Percentiles rank a stretch among this genome's conserved stretches.
phyloP scores from a whole-genome alignment of 495 filamentous ascomycete species.

The Cenococcum geophilum region DNA sequence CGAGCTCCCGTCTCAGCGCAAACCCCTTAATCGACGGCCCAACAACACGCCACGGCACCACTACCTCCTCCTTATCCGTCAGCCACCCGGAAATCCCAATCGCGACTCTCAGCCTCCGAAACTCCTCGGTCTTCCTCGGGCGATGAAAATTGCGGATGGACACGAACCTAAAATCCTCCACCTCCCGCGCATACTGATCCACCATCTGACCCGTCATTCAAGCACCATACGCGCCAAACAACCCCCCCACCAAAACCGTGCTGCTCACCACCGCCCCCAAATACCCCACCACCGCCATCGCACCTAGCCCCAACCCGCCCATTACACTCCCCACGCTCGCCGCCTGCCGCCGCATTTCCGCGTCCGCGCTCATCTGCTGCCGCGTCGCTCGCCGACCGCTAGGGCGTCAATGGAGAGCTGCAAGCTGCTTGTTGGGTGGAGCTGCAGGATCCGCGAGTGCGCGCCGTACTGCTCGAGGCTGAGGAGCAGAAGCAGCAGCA shows the following conservation, averaged over 20 bases:
- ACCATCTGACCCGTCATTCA: conserved; percentile 81
- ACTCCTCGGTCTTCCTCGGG: conserved; percentile 41
- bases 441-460: conserved; percentile 38
- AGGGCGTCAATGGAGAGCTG: conserved; percentile 31
- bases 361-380: conserved; percentile 59
- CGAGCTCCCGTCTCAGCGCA: conserved; percentile 76
- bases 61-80: conserved; percentile 61
- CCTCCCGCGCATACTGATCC: conserved; percentile 78
- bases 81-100: conserved; percentile 82
- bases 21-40: conserved; percentile 69
- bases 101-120: conserved; percentile 70
- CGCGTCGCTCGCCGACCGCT: conserved; percentile 46
- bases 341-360: conserved; percentile 57
- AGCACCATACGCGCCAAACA: conserved; percentile 87
- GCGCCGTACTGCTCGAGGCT: conserved; percentile 40
- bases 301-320: conserved; percentile 74
- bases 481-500: conserved; percentile 38
- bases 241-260: conserved; percentile 65
- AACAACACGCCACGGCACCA: conserved; percentile 69
- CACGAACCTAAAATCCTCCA: conserved; percentile 84
- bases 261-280: conserved; percentile 74
- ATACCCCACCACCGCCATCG: conserved; percentile 68
- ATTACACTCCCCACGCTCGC: conserved; percentile 74
- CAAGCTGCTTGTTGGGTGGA: conserved; percentile 36
- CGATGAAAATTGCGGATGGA: conserved; percentile 52